Base-by-base conservation (phyloP, 2,329 filamentous ascomycete genomes). In the Aspergillus sp. region DNA sequence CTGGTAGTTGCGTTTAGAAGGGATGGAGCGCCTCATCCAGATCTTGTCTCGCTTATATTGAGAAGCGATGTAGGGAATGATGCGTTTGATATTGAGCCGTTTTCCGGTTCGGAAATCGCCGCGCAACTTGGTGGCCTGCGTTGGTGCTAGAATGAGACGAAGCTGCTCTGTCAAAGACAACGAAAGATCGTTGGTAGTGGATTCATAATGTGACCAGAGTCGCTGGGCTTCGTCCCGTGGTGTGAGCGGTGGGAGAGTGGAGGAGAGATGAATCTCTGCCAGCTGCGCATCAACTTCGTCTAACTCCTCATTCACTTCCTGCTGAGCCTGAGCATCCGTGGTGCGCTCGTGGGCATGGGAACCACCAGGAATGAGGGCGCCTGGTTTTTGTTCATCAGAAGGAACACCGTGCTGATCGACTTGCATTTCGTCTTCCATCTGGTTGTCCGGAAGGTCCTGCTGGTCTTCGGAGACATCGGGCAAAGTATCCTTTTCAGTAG, bases 21-120 rank as follows among this genome's bases (percentile, higher is more conserved):
- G 95, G 46, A 96, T 85, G 32, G 85, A 87, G 51, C 95, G 86
- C 13, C 95, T 88, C 87, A 99, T 95, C 94, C 94, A 99, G 74
- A 99, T 99, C 80, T 99, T 99, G 82, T 99, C 94, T 55, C 94
- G 89, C 79, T 96, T 97, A 81, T 96, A 99, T 68, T 89, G 87
- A 0, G 92, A 97, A 1, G 95, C 94, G 62, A 99, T 97, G 76
- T 99, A 99, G 0, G 95, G 94, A 65, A 99, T 99, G 74, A 99
- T 99, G 62, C 93, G 90, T 75, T 97, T 97, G 78, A 99, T 96
- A 74, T 97, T 99, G 63, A 99, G 89, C 0, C 94, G 88, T 72
- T 99, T 99, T 57, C 94, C 94, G 0, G 94, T 99, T 61, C 94
- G 89, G 82, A 95, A 97, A 61, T 95, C 91, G 41, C 94, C 94